Base-by-base conservation (phyloP, 768 basidiomycete species). In the Sarcomyxa edulis region DNA sequence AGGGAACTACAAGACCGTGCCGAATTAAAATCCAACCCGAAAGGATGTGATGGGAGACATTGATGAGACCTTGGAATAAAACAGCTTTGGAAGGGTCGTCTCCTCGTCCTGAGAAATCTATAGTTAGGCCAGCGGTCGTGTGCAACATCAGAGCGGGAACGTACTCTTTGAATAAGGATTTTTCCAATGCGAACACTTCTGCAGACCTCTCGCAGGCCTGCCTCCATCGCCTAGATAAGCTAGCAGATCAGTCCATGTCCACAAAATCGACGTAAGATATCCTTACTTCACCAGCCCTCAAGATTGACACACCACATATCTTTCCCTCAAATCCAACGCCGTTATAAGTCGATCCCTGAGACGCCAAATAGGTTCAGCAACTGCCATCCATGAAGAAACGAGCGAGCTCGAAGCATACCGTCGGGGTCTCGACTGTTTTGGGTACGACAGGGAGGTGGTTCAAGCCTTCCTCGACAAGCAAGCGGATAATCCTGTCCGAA, bases 321-420 rank as follows among this genome's bases (percentile, higher is more conserved):
- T 91, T 90, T 5, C 95, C 95, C 53, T 95, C 84, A 53, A 99
- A 99, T 0, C 90, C 84, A 2, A 97, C 91, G 12, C 95, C 95
- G 41, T 89, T 76, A 57, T 94, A 96, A 6, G 70, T 71, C 36
- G 79, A 75, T 36, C 93, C 93, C 78, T 84, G 37, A 12, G 32
- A 41, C 12, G 27, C 11, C 21, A 25, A 19, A 11, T 14, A 22
- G 21, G 10, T 12, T n/a, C 30, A 34, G 25, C 12, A 8, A 2
- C 6, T 14, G 23, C 11, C 9, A 38, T 35, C 40, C n/a, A n/a
- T n/a, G n/a, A n/a, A n/a, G n/a, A 39, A 37, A 42, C 37, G 19
- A 35, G 11, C 43, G 27, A 24, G 14, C 1, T n/a, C n/a, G n/a
- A 19, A n/a, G 61, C 74, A 63, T 51, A 84, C 89, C 31, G 89